Evolutionary conservation across 139 green algal genomes (phyloP), one percentile per base, ranked within the genome.

Genomic region (Nannochloris sp.): DNA sequence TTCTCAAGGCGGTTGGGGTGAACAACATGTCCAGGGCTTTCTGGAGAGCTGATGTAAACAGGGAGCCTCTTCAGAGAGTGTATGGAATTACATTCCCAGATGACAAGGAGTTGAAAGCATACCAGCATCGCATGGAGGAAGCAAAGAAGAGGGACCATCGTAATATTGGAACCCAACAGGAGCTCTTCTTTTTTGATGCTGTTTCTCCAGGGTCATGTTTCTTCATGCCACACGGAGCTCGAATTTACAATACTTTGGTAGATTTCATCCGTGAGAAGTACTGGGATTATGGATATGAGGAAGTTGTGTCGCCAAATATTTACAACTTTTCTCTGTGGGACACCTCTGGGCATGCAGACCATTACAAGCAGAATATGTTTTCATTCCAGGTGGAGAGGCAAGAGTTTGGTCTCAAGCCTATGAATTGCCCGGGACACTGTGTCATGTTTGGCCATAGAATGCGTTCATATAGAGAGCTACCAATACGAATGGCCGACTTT

Each of bases 341-440:
- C 61, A 97, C 82, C 9, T 87, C 68, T 12, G 93, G 93, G 13
- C 93, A 98, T 71, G 91, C 93, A 3, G 91, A 85, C 44, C 93
- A 98, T 80, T 98, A 98, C 82, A 88, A 89, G 68, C 85, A 97
- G 36, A 97, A 98, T 86, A 98, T 98, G 93, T 98, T 98, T 66
- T 65, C 46, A 31, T 90, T 97, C 70, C 66, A 92, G 23, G 83
- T 98, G 14, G 89, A 97, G 80, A 96, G 95, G 83, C 66, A 82
- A 62, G 84, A 96, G 79, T 97, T 87, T 67, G 91, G 91, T 2
- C 68, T 96, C 6, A 98, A 98, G 72, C 93, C 93, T 49, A 98
- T 98, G 93, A 98, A 98, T 82, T 98, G 93, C 80, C 93, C 93
- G 23, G 87, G 91, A 36, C 93, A 98, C 76, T 98, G 93, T 78